These are phyloP conservation scores for Melanomma pulvis-pyrius DNA, from an alignment of 495 filamentous ascomycete species.

Conservation along the genomic window DNA sequence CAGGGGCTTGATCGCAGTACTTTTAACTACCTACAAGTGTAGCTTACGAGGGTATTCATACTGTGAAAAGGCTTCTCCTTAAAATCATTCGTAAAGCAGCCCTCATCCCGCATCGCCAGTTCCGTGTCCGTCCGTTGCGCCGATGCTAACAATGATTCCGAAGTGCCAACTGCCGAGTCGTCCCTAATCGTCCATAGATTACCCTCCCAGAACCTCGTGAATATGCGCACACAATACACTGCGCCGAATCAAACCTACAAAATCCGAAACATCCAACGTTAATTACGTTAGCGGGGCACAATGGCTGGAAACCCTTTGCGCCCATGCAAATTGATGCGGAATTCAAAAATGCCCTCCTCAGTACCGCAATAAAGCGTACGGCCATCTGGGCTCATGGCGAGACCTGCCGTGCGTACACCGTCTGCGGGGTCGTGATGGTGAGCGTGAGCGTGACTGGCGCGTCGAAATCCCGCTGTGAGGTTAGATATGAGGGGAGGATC, in stretches of 20 bases:
- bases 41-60: slow-evolving; percentile 16
- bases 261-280: neutral
- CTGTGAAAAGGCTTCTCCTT: neutral
- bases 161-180: slow-evolving; percentile 3
- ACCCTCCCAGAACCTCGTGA: neutral
- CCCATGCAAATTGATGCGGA: slow-evolving; percentile 42
- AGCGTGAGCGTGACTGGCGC: neutral
- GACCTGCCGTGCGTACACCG: slow-evolving; percentile 45
- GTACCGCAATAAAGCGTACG: slow-evolving; percentile 43
- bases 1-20: neutral
- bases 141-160: slow-evolving; percentile 9
- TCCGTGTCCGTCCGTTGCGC: slow-evolving; percentile 5
- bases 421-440: slow-evolving; percentile 27
- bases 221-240: neutral
- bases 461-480: slow-evolving; percentile 9
- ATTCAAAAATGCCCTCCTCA: slow-evolving; percentile 48
- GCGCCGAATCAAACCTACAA: slow-evolving; percentile 10
- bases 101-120: neutral
- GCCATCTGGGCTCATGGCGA: slow-evolving; percentile 48
- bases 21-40: slow-evolving; percentile 13
- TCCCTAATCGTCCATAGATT: neutral
- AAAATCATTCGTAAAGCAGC: neutral
- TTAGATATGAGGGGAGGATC: neutral
- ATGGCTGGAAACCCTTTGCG: slow-evolving; percentile 42
- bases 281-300: slow-evolving; percentile 34